These are phyloP conservation scores for Rhizopus arrhizus DNA, from an alignment of 371 early-diverging fungal genomes.

Conservation along the genomic window DNA sequence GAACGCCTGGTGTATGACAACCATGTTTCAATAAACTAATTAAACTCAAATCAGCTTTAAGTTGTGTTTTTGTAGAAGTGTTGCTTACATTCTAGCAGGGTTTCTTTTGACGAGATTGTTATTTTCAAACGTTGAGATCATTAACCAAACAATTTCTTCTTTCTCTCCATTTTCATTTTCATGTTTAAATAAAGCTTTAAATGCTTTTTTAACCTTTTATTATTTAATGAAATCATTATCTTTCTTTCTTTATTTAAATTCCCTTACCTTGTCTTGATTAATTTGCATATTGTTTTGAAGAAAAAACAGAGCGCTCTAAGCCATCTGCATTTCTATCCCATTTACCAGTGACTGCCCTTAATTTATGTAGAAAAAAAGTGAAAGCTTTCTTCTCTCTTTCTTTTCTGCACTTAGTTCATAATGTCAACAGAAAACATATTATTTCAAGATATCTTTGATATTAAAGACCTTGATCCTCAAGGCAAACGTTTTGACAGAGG, in stretches of 20 bases:
- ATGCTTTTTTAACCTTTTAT: constrained; percentile 37
- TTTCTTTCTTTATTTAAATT: neutral
- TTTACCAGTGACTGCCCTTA: neutral
- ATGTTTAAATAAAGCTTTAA: constrained; percentile 41
- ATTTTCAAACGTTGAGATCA: constrained; percentile 33
- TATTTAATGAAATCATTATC: neutral
- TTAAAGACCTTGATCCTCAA: constrained; percentile 85
- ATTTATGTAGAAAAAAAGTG: constrained; percentile 3
- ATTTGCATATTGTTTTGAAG: constrained; percentile 17
- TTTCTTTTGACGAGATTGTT: constrained; percentile 24
- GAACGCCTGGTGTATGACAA: constrained; percentile 38
- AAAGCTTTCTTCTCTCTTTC: constrained; percentile 4
- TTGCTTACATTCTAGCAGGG: constrained; percentile 41
- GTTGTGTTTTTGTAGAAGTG: neutral
- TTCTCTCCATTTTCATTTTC: constrained; percentile 22
- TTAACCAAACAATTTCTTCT: constrained; percentile 42
- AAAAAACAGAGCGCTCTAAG: constrained; percentile 14
- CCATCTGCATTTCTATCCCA: constrained; percentile 7
- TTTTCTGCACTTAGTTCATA: constrained; percentile 3
- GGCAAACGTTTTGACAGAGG: constrained; percentile 95
- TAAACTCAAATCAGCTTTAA: neutral
- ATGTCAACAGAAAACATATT: constrained; percentile 76
- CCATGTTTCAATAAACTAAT: constrained; percentile 47
- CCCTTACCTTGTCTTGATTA: constrained; percentile 22
- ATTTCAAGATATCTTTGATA: constrained; percentile 86